Evolutionary conservation across 2,329 filamentous ascomycete genomes (phyloP).

Genomic region (Fusarium heterosporum): DNA sequence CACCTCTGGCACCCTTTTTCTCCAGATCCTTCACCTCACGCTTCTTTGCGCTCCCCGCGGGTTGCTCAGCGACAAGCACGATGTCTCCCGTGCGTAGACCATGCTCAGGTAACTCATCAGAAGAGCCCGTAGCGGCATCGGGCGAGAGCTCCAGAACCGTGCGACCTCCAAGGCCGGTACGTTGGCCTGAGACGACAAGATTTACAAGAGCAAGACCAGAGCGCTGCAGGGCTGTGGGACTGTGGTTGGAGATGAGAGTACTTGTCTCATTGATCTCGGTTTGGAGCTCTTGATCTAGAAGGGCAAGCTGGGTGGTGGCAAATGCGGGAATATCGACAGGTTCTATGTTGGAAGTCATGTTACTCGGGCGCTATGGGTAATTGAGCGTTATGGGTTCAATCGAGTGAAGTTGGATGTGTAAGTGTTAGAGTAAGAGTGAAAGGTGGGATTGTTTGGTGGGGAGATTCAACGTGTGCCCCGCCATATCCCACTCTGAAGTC

Average conservation of each 20-base stretch:
- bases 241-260: constrained; percentile 73
- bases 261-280: constrained; percentile 79
- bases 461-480: constrained; percentile 37
- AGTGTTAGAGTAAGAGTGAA: constrained; percentile 24
- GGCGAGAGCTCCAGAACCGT: constrained; percentile 83
- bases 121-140: constrained; percentile 74
- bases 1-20: constrained; percentile 75
- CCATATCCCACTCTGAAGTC: constrained; percentile 33
- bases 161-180: constrained; percentile 92
- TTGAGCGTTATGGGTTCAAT: background rate
- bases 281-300: constrained; percentile 77
- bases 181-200: constrained; percentile 77
- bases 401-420: constrained; percentile 3
- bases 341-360: constrained; percentile 53
- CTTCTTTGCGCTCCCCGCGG: constrained; percentile 77
- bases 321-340: constrained; percentile 75
- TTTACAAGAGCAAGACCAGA: constrained; percentile 85
- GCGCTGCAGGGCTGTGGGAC: constrained; percentile 76
- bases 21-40: constrained; percentile 77
- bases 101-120: constrained; percentile 74
- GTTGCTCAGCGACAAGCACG: constrained; percentile 80
- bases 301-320: constrained; percentile 74
- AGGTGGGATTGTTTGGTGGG: constrained; percentile 26
- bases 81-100: constrained; percentile 82
- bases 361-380: background rate